Evolutionary conservation across 495 filamentous ascomycete genomes (phyloP), one percentile per base, ranked within the genome.

Genomic region (Hypoxylon fragiforme): DNA sequence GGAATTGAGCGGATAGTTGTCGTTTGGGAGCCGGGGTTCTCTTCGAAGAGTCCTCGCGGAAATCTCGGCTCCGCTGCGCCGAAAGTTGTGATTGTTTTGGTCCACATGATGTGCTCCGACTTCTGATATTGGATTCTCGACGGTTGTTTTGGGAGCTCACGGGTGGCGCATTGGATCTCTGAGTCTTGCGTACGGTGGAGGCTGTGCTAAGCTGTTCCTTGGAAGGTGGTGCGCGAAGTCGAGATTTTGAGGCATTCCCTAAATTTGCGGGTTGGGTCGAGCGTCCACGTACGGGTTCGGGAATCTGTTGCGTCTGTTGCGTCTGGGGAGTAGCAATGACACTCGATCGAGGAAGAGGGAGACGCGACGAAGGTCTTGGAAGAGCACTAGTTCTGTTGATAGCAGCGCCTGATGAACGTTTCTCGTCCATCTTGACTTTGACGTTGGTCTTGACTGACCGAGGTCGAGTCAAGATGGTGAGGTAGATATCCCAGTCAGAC

Each of bases 201-300:
- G 62, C 37, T 18, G 59, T 22, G 34, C 28, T 57, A 13, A 79
- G 46, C 38, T 70, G 74, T 46, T 77, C 75, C 45, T 64, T 70
- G 7, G 76, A 79, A 28, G 72, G 46, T 3, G 72, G 34, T 1
- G 75, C 21, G 21, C 76, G 72, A 6, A 79, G 53, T 34, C 70
- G 72, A 8, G 74, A 71, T 50, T 70, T 72, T 46, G 68, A 72
- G 21, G 67, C 12, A 20, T 57, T 62, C 6, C 52, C 44, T 18
- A 38, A 26, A 16, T 30, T 34, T 20, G 39, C 44, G 41, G 42
- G 26, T 44, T 50, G 44, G 44, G 41, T 48, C 20, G 53, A n/a
- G 30, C 48, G 42, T 36, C 65, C 57, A 34, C 55, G 54, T 20
- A 49, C 38, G 16, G 59, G 51, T 32, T 51, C 52, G 8, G 41